Evolutionary conservation across 2,329 filamentous ascomycete genomes (phyloP).

Genomic region (Colletotrichum truncatum): DNA sequence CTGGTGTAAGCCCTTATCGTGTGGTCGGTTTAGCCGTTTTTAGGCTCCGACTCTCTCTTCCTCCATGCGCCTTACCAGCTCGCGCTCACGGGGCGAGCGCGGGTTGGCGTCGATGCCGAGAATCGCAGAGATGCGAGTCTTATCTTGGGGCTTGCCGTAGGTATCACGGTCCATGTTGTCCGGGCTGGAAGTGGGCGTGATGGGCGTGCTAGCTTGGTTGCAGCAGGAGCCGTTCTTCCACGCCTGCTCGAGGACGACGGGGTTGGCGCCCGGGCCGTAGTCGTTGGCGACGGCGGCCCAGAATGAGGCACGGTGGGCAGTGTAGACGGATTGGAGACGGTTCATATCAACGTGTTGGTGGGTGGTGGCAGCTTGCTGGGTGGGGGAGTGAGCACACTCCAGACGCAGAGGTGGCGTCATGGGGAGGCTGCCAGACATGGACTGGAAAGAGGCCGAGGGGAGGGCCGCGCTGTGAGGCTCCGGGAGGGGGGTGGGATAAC

Average conservation of each 20-base stretch:
- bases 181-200: constrained; percentile 63
- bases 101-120: constrained; percentile 68
- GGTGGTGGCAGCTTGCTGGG: constrained; percentile 42
- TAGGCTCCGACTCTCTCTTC: constrained; percentile 52
- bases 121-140: constrained; percentile 71
- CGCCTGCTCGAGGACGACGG: constrained; percentile 74
- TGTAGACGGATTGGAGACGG: constrained; percentile 76
- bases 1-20: not conserved
- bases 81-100: constrained; percentile 64
- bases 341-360: constrained; percentile 66
- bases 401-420: constrained; percentile 62
- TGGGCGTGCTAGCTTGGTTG: constrained; percentile 52
- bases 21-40: not conserved
- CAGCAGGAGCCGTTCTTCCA: constrained; percentile 64
- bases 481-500: constrained; percentile 51
- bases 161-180: constrained; percentile 52
- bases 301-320: constrained; percentile 74
- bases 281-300: constrained; percentile 78
- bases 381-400: constrained; percentile 63
- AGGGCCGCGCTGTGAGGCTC: constrained; percentile 57
- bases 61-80: constrained; percentile 65
- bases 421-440: constrained; percentile 33
- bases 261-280: constrained; percentile 72
- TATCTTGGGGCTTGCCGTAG: constrained; percentile 55
- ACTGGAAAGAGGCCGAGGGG: constrained; percentile 49